Evolutionary conservation across 164 flowering plant genomes (phyloP), one percentile per base, ranked within the genome.

Genomic region (Euptelea pleiosperma): DNA sequence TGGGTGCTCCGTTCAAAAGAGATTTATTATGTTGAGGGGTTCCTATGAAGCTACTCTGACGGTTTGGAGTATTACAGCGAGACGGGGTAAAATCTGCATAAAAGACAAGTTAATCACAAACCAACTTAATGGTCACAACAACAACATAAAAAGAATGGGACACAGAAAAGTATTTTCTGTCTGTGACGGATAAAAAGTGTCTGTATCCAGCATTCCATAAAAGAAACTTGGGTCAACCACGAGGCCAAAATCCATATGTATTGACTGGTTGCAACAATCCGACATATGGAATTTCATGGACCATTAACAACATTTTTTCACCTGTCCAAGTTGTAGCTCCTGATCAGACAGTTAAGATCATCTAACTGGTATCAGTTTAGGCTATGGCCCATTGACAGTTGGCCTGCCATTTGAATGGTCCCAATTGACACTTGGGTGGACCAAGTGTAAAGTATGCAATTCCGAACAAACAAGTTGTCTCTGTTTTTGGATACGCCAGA

Each of bases 1-100:
- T 60, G 19, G 11, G 57, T 48, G 60, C 28, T 50, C 53, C 65
- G 36, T 64, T 73, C 52, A 61, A 29, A 21, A 30, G 41, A 15
- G 64, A n/a, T 54, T 64, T 73, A 67, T 42, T 69, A 22, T 41
- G 65, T 55, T 25, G 77, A 56, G 83, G 77, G 33, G 73, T 58
- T 57, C 66, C 77, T 11, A 30, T 16, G 18, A 61, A 55, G 41
- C 55, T 60, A 44, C 63, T 73, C 60, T 56, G 79, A 54, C 75
- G 76, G 30, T 70, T 73, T 2, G 89, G 87, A 45, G 89, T 73
- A 75, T 46, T 85, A 42, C 95, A 84, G 29, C 87, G 72, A 33
- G 97, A 87, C 29, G 93, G 89, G 8, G 89, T 82, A 54, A 82
- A 82, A 62, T 91, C 97, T 91, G 88, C 76, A 78, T 42, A 29